A percentile compares a stretch with the other conserved stretches of the same genome.
These are phyloP conservation scores for Rosa lucieae DNA, from an alignment of 306 rosid genomes.

Conservation along the genomic window DNA sequence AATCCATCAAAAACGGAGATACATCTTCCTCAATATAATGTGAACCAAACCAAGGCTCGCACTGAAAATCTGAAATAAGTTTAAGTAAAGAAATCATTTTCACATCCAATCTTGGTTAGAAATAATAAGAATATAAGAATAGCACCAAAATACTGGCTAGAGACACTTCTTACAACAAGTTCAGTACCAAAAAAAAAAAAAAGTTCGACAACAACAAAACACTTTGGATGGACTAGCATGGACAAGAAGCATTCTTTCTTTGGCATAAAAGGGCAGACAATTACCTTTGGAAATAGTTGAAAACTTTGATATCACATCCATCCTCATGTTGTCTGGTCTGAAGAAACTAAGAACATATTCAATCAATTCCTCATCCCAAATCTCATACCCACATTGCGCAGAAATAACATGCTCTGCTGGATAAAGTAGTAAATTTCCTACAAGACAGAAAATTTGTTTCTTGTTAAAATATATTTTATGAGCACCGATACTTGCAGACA, in stretches of 20 bases:
- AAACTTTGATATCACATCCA: slow-evolving; percentile 74
- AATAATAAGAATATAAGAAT: too few relatives aligned
- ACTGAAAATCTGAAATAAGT: too few relatives aligned
- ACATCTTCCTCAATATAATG: too few relatives aligned
- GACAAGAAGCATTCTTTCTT: neutral
- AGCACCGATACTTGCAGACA: too few relatives aligned
- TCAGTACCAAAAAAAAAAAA: neutral
- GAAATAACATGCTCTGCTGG: slow-evolving; percentile 74
- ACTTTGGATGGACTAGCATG: too few relatives aligned
- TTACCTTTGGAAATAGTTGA: slow-evolving; percentile 58
- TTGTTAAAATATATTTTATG: too few relatives aligned
- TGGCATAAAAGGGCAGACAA: neutral
- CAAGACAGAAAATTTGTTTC: slow-evolving; percentile 20
- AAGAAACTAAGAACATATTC: slow-evolving; percentile 42
- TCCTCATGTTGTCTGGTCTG: slow-evolving; percentile 64
- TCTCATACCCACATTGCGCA: slow-evolving; percentile 57
- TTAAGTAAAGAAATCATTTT: too few relatives aligned
- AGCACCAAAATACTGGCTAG: too few relatives aligned
- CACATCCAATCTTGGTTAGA: too few relatives aligned
- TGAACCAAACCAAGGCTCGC: too few relatives aligned
- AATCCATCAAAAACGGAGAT: slow-evolving; percentile 54
- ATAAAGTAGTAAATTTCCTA: slow-evolving; percentile 73
- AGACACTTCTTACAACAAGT: neutral
- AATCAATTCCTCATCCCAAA: slow-evolving; percentile 77
- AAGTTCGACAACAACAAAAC: slow-evolving; percentile 6